Base-by-base conservation (phyloP, 192 early-diverging fungal species). In the Borealophlyctis nickersoniae region DNA sequence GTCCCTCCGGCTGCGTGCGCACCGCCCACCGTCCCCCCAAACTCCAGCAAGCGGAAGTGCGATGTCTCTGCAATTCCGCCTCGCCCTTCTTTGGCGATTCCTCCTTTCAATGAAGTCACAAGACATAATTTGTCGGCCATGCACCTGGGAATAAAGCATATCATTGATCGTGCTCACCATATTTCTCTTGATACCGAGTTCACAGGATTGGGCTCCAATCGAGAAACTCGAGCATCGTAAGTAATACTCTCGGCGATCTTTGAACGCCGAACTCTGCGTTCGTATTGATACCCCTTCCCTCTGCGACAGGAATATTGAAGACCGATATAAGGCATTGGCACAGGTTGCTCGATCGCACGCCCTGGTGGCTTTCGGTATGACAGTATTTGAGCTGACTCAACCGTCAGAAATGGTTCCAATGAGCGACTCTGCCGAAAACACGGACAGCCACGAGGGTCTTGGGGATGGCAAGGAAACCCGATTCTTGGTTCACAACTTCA, bases 101-200 rank as follows among this genome's bases (percentile, higher is more conserved):
- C 58, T 1, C 31, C 52, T 9, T 71, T 65, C 58, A 71, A 64
- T 1, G 56, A 39, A 26, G 60, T 79, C 4, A 79, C 64, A 14
- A 66, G 79, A n/a, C 70, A 69, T 63, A 77, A 77, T 61, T 26
- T 77, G 34, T 29, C 31, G 4, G 16, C 34, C 9, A 36, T 74
- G 36, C 33, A 51, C 22, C 58, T 65, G n/a, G 39, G 53, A 2
- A 67, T 82, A 45, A 70, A 66, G 19, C 53, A 60, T 26, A 34
- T 45, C 30, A 39, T 82, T 28, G 36, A 62, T 52, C 22, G 57
- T 2, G 87, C 92, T 11, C 70, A 77, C 45, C 94, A 92, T 62
- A 82, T 98, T 56, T 81, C 92, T 3, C 72, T 98, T 33, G 95
- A 98, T 70, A 89, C 89, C 2, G 95, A 98, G 66, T 95, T 98